Percentiles rank a stretch among this genome's conserved stretches.
Evolutionary conservation across 177 flowering plant species (phyloP).

Genomic region (Vitis hybrid): DNA sequence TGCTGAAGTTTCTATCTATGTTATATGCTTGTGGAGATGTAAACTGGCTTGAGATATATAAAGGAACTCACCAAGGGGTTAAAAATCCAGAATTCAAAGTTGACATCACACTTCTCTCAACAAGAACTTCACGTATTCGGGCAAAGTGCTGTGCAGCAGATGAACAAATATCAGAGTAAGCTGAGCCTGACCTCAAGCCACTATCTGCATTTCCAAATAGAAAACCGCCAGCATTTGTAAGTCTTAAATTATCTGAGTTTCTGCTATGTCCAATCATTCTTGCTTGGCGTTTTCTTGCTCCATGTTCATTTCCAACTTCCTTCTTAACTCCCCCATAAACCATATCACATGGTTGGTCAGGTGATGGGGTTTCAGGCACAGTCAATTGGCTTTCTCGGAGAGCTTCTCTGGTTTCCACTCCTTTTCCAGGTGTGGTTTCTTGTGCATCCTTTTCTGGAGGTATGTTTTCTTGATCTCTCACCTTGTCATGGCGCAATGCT

Average conservation of each 20-base stretch:
- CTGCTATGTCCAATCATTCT: slow-evolving; percentile 46
- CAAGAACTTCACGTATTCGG: slow-evolving; percentile 88
- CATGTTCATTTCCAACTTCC: slow-evolving; percentile 69
- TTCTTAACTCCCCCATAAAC: slow-evolving; percentile 50
- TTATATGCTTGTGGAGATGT: background rate
- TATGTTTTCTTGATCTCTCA: slow-evolving; percentile 72
- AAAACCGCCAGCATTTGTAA: slow-evolving; percentile 48
- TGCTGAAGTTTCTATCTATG: background rate
- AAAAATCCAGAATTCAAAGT: slow-evolving; percentile 88
- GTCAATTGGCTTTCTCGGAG: slow-evolving; percentile 79
- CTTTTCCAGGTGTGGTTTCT: slow-evolving; percentile 85
- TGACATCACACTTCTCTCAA: slow-evolving; percentile 85
- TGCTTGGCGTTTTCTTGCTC: slow-evolving; percentile 64
- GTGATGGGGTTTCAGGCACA: slow-evolving; percentile 97
- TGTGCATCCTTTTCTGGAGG: slow-evolving; percentile 62
- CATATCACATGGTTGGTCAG: slow-evolving; percentile 82
- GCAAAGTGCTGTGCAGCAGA: slow-evolving; percentile 94
- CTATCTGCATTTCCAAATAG: slow-evolving; percentile 51
- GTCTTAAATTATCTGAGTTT: slow-evolving; percentile 39
- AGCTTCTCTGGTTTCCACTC: slow-evolving; percentile 52
- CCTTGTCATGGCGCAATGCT: slow-evolving; percentile 29
- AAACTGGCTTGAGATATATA: background rate
- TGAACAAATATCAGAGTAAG: slow-evolving; percentile 77
- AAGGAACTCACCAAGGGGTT: slow-evolving; percentile 78
- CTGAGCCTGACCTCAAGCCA: slow-evolving; percentile 64